phyloP scores from a whole-genome alignment of 495 filamentous ascomycete species.

The Cercophora samala region DNA sequence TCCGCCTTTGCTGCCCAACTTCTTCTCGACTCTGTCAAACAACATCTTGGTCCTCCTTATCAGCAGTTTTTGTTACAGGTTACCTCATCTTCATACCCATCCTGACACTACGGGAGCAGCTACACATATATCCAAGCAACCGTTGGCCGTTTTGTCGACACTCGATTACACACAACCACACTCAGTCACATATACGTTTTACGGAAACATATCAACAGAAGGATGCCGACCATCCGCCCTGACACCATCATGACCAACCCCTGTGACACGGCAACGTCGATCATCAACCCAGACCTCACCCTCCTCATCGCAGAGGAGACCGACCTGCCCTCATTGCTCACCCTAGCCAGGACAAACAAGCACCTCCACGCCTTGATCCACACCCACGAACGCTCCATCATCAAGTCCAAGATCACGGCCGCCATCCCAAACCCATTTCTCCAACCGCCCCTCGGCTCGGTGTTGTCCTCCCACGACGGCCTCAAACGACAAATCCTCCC shows the following conservation, averaged over 20 bases:
- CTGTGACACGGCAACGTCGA: not conserved
- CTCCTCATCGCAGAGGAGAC: constrained; percentile 28
- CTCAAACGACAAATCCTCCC: constrained; percentile 16
- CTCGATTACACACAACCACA: too few species aligned
- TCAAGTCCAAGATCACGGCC: constrained; percentile 6
- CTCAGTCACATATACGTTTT: too few species aligned
- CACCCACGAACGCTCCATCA: constrained; percentile 26
- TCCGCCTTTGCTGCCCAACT: not conserved
- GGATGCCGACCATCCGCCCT: not conserved
- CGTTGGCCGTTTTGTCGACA: too few species aligned
- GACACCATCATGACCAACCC: not conserved
- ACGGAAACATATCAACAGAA: not conserved
- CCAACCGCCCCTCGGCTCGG: constrained; percentile 15
- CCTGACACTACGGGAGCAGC: not conserved
- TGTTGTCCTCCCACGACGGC: constrained; percentile 24
- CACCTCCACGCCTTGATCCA: constrained; percentile 16
- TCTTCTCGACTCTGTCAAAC: not conserved
- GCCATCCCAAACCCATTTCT: not conserved
- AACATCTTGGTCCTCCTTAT: not conserved
- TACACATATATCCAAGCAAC: too few species aligned
- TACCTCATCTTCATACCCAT: not conserved
- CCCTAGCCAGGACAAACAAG: constrained; percentile 25
- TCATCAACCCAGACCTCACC: constrained; percentile 24
- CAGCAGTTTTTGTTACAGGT: not conserved
- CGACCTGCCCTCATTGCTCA: constrained; percentile 22